phyloP scores from a whole-genome alignment of 305 asterid species.

The Fraxinus albicans region DNA sequence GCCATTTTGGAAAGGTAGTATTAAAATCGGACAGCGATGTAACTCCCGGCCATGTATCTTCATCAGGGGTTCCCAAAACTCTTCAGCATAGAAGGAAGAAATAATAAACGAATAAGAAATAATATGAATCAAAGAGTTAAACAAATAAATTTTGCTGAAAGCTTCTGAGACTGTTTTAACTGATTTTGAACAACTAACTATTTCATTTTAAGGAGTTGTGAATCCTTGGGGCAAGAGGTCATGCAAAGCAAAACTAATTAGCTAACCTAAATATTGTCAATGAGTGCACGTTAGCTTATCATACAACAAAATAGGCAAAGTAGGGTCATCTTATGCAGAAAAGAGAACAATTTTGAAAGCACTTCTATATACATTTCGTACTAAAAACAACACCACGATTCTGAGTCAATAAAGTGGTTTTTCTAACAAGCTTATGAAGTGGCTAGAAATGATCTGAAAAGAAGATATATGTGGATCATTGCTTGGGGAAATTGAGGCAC shows the following conservation, averaged over 20 bases:
- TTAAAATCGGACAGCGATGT: conserved; percentile 86
- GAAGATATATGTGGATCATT: neutral
- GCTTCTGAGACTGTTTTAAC: neutral
- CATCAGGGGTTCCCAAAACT: conserved; percentile 90
- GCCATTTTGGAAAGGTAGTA: conserved; percentile 89
- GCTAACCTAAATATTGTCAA: neutral
- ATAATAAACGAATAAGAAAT: neutral
- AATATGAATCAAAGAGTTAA: neutral
- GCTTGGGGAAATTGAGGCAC: conserved; percentile 38
- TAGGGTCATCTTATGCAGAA: neutral
- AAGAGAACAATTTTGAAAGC: neutral
- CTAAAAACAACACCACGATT: neutral
- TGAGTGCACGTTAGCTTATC: neutral
- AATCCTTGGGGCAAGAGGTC: neutral
- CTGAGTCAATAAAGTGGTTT: neutral
- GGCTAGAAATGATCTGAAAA: neutral
- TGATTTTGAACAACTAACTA: neutral
- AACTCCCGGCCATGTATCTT: conserved; percentile 94
- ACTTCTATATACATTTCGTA: neutral
- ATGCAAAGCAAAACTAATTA: neutral
- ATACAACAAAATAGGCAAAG: neutral
- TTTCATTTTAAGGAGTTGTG: neutral
- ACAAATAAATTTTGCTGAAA: neutral
- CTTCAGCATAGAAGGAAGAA: conserved; percentile 40
- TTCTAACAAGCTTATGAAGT: neutral